These are phyloP conservation scores for Aspergillus arachidicola DNA, from an alignment of 2,329 filamentous ascomycete species.

Conservation along the genomic window DNA sequence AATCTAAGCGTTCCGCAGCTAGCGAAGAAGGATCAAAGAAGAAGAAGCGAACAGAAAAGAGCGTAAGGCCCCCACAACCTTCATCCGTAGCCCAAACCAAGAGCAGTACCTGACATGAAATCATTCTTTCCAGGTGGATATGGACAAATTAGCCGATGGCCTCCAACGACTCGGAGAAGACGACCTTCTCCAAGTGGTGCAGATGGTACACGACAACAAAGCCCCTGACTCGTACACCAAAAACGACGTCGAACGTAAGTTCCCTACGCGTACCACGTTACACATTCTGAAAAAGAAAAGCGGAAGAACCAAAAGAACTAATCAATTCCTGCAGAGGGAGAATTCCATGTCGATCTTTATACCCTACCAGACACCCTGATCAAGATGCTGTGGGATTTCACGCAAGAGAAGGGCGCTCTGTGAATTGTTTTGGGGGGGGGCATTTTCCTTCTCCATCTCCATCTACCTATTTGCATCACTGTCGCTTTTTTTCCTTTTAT, in stretches of 20 bases:
- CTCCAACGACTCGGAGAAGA: slow-evolving; percentile 89
- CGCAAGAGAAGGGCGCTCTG: slow-evolving; percentile 49
- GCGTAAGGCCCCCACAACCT: slow-evolving; percentile 40
- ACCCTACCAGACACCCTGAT: slow-evolving; percentile 89
- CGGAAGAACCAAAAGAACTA: not conserved
- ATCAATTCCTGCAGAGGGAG: slow-evolving; percentile 66
- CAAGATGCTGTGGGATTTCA: slow-evolving; percentile 95
- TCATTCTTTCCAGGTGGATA: slow-evolving; percentile 64
- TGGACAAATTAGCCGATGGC: slow-evolving; percentile 94
- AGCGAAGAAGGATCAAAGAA: slow-evolving; percentile 71
- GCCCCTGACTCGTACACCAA: slow-evolving; percentile 91
- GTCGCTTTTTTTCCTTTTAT: slow-evolving; percentile 6
- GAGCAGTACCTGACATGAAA: not conserved
- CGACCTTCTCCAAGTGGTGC: slow-evolving; percentile 89
- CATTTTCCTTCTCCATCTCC: slow-evolving; percentile 5
- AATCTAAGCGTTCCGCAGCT: slow-evolving; percentile 62
- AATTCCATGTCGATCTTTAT: slow-evolving; percentile 97
- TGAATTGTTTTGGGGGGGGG: slow-evolving; percentile 20
- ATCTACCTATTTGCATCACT: not conserved
- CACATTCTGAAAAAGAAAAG: not conserved
- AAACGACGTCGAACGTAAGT: slow-evolving; percentile 92
- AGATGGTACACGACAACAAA: slow-evolving; percentile 98
- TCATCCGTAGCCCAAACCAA: not conserved
- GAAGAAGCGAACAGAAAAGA: slow-evolving; percentile 69
- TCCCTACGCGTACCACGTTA: not conserved